phyloP scores from a whole-genome alignment of 208 protist species.

The Acanthamoeba sp. region DNA sequence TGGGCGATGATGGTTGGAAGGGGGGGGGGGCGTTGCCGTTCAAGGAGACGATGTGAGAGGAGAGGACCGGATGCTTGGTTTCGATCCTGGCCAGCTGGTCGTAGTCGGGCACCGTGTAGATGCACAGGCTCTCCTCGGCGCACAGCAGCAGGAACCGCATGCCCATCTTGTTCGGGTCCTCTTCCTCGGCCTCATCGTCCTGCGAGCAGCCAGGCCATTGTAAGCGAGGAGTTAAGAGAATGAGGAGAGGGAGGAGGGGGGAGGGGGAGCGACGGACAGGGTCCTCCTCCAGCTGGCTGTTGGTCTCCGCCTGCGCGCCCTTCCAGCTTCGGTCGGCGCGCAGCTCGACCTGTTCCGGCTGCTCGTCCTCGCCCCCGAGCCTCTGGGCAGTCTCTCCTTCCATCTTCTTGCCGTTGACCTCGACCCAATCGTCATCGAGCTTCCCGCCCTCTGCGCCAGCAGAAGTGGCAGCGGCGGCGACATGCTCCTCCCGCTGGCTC shows the following conservation, averaged over 20 bases:
- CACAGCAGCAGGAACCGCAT: slow-evolving; percentile 53
- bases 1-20: background rate
- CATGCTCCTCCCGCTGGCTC: background rate
- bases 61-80: slow-evolving; percentile 10
- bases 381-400: background rate
- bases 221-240: background rate
- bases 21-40: background rate
- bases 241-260: background rate
- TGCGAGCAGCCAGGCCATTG: background rate
- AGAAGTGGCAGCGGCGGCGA: background rate
- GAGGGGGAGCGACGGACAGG: background rate
- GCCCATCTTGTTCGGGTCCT: slow-evolving; percentile 54
- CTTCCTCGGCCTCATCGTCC: slow-evolving; percentile 36
- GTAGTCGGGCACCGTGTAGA: slow-evolving; percentile 49
- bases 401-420: background rate
- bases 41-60: slow-evolving; percentile 25
- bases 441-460: background rate
- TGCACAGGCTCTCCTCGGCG: slow-evolving; percentile 30
- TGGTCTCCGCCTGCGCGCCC: background rate
- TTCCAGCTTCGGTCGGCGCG: slow-evolving; percentile 11
- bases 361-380: background rate
- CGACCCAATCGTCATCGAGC: slow-evolving; percentile 17
- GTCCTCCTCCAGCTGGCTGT: background rate
- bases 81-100: slow-evolving; percentile 23
- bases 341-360: slow-evolving; percentile 6